A percentile compares a stretch with the other conserved stretches of the same genome.
Evolutionary conservation across 2,329 filamentous ascomycete species (phyloP).

Genomic region (Colletotrichum coccodes): DNA sequence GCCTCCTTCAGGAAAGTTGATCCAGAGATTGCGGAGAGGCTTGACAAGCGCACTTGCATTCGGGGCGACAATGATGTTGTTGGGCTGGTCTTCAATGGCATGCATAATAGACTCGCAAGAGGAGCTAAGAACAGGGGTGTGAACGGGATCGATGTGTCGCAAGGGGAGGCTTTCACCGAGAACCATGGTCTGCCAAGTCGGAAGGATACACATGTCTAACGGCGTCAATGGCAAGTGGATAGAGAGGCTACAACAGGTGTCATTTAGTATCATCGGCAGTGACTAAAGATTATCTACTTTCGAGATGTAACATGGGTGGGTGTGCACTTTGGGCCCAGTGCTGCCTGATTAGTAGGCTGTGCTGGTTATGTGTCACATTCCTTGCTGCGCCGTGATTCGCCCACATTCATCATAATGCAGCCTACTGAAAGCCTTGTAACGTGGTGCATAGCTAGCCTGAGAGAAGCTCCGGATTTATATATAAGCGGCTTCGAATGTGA

Average conservation of each 20-base stretch:
- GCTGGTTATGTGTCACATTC: background rate
- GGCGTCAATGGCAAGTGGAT: too few relatives aligned
- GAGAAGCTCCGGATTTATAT: background rate
- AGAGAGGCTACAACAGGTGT: background rate
- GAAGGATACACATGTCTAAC: background rate
- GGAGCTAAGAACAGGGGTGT: conserved; percentile 56
- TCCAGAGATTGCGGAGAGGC: conserved; percentile 63
- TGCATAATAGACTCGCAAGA: conserved; percentile 69
- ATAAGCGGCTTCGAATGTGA: too few relatives aligned
- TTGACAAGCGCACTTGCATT: conserved; percentile 72
- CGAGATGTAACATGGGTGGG: background rate
- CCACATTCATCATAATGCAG: background rate
- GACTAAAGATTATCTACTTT: background rate
- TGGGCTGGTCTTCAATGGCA: conserved; percentile 66
- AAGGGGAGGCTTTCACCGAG: background rate
- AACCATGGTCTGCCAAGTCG: conserved; percentile 18
- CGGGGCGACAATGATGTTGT: conserved; percentile 69
- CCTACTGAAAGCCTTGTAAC: background rate
- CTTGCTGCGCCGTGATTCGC: background rate
- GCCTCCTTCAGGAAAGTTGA: conserved; percentile 73
- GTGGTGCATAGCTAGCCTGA: background rate
- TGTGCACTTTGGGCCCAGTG: background rate
- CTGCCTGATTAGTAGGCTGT: conserved; percentile 22
- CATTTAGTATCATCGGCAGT: too few relatives aligned
- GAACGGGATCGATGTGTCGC: conserved; percentile 54